phyloP scores from a whole-genome alignment of 169 alveolate genomes.

The Cryptosporidium sp. region DNA sequence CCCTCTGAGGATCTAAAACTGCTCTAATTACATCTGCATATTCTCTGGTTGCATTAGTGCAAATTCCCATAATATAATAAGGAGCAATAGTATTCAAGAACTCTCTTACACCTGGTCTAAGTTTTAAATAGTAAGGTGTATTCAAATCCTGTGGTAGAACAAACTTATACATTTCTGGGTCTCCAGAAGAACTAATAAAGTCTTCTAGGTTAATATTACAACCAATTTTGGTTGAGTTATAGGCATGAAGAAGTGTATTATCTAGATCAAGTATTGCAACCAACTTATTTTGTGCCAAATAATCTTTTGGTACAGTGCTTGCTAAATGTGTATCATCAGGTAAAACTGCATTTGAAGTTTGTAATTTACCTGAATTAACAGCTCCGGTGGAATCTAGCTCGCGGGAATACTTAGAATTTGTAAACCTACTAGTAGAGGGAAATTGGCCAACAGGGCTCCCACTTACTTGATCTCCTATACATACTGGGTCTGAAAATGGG shows the following conservation, averaged over 20 bases:
- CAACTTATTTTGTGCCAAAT: conserved; percentile 77
- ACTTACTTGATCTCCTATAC: neutral
- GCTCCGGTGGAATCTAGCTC: conserved; percentile 15
- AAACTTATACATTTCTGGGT: conserved; percentile 90
- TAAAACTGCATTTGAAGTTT: conserved; percentile 49
- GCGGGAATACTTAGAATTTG: conserved; percentile 19
- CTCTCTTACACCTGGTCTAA: conserved; percentile 90
- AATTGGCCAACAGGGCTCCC: neutral
- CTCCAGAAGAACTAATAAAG: conserved; percentile 88
- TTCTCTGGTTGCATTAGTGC: conserved; percentile 93
- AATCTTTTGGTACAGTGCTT: conserved; percentile 69
- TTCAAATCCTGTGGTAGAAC: conserved; percentile 88
- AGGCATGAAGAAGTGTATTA: conserved; percentile 91
- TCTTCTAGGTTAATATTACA: conserved; percentile 87
- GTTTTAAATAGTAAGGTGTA: conserved; percentile 88
- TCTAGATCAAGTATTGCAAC: conserved; percentile 89
- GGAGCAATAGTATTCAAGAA: conserved; percentile 87
- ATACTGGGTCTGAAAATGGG: conserved; percentile 67
- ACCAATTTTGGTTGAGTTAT: conserved; percentile 86
- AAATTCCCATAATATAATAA: conserved; percentile 89
- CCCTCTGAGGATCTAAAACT: conserved; percentile 91
- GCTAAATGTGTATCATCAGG: conserved; percentile 72
- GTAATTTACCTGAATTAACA: neutral
- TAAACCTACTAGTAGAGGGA: conserved; percentile 5
- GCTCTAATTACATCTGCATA: conserved; percentile 93